These are phyloP conservation scores for Cercospora sesami DNA, from an alignment of 2,329 filamentous ascomycete genomes.

Conservation along the genomic window DNA sequence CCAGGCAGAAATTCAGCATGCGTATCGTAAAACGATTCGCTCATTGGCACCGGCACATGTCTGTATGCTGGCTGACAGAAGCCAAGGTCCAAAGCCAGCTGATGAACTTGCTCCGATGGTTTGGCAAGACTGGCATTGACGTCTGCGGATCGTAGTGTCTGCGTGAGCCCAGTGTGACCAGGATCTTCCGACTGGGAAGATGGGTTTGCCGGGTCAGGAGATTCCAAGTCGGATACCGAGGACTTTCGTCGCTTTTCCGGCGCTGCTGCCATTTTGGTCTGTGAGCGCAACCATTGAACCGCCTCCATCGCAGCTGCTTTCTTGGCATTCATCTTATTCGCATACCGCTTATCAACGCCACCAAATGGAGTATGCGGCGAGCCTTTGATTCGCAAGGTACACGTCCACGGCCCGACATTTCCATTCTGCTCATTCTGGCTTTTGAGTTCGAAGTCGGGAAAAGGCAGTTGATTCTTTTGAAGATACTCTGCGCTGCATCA, in stretches of 20 bases:
- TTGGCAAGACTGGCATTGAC: slow-evolving; percentile 10
- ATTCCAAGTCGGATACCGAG: neutral
- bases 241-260: slow-evolving; percentile 25
- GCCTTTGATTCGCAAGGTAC: slow-evolving; percentile 24
- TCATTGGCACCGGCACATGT: slow-evolving; percentile 12
- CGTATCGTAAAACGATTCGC: slow-evolving; percentile 40
- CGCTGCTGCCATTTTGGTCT: slow-evolving; percentile 31
- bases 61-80: slow-evolving; percentile 31
- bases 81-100: slow-evolving; percentile 29
- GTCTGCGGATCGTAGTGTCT: slow-evolving; percentile 10
- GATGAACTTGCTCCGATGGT: slow-evolving; percentile 26
- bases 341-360: slow-evolving; percentile 36
- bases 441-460: slow-evolving; percentile 44
- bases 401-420: slow-evolving; percentile 22
- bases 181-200: neutral
- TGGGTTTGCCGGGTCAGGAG: neutral
- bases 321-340: slow-evolving; percentile 46
- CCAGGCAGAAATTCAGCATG: slow-evolving; percentile 38
- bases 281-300: slow-evolving; percentile 43
- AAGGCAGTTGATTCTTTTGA: slow-evolving; percentile 20
- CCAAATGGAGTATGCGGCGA: slow-evolving; percentile 40
- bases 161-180: slow-evolving; percentile 18
- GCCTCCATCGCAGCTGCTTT: slow-evolving; percentile 45
- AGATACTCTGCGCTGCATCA: slow-evolving; percentile 34
- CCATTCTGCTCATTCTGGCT: slow-evolving; percentile 37